These are phyloP conservation scores for Nemania sp. DNA, from an alignment of 2,329 filamentous ascomycete species.

Conservation along the genomic window DNA sequence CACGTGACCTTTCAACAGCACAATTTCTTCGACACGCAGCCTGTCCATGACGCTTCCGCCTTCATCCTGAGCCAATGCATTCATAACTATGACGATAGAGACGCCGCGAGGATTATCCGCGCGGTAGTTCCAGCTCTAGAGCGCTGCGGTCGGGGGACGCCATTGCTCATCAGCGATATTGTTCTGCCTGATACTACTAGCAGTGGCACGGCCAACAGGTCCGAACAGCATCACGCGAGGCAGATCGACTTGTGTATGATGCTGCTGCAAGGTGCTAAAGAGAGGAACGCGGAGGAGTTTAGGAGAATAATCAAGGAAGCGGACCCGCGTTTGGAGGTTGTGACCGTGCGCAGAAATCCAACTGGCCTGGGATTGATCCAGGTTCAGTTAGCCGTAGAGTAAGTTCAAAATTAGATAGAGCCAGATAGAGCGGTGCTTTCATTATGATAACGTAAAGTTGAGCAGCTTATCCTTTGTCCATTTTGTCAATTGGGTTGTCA, in stretches of 20 bases:
- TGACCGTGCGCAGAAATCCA: too few relatives aligned
- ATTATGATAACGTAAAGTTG: too few relatives aligned
- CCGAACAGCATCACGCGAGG: neutral
- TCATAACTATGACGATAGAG: slow-evolving; percentile 22
- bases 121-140: slow-evolving; percentile 13
- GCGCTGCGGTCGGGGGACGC: slow-evolving; percentile 1
- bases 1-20: slow-evolving; percentile 29
- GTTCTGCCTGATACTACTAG: slow-evolving; percentile 4
- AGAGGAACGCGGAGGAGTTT: slow-evolving; percentile 13
- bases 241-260: slow-evolving; percentile 15
- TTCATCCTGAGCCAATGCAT: slow-evolving; percentile 34
- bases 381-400: too few relatives aligned
- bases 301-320: slow-evolving; percentile 10
- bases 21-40: slow-evolving; percentile 37
- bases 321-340: slow-evolving; percentile 13
- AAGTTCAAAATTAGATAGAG: too few relatives aligned
- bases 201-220: neutral
- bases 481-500: too few relatives aligned
- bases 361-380: too few relatives aligned
- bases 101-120: slow-evolving; percentile 18
- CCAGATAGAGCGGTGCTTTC: too few relatives aligned
- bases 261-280: slow-evolving; percentile 4
- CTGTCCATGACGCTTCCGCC: slow-evolving; percentile 18
- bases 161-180: slow-evolving; percentile 19
- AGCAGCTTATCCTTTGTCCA: too few relatives aligned